Percentiles rank a stretch among this genome's conserved stretches.
Conservation (phyloP, 108 stramenopile species). For the Cyclotella cryptica region DNA sequence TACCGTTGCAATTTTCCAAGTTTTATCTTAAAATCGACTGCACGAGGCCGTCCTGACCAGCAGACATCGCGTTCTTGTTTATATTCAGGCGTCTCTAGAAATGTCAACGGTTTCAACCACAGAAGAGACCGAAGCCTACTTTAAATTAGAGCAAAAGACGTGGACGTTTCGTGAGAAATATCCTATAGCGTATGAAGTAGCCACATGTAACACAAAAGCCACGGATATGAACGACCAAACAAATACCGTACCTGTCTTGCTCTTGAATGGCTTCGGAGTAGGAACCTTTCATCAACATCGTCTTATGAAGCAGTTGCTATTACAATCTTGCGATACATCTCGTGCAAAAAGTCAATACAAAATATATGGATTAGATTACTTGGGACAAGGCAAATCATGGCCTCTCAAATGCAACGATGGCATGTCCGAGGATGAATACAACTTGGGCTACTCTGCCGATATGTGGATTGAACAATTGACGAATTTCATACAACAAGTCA, state of each 20-base stretch:
- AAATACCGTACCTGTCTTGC: slow-evolving; percentile 12
- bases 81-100: no score
- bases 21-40: no score
- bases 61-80: no score
- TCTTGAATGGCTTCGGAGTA: slow-evolving; percentile 86
- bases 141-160: slow-evolving; percentile 27
- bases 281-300: slow-evolving; percentile 90
- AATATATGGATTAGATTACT: slow-evolving; percentile 81
- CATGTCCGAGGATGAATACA: slow-evolving; percentile 56
- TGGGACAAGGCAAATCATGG: slow-evolving; percentile 90
- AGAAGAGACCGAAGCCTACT: background rate
- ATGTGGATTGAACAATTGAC: slow-evolving; percentile 80
- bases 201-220: background rate
- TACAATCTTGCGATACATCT: background rate
- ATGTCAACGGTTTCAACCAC: no score
- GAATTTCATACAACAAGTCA: slow-evolving; percentile 63
- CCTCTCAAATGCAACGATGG: slow-evolving; percentile 80
- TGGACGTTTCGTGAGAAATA: slow-evolving; percentile 44
- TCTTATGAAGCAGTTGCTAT: slow-evolving; percentile 62
- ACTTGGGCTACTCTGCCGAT: slow-evolving; percentile 72
- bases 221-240: background rate
- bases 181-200: slow-evolving; percentile 46
- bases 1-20: no score
- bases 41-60: no score
- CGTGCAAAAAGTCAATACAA: background rate